Evolutionary conservation across 441 rosid genomes (phyloP), one percentile per base, ranked within the genome.

Genomic region (Populus hybrid): DNA sequence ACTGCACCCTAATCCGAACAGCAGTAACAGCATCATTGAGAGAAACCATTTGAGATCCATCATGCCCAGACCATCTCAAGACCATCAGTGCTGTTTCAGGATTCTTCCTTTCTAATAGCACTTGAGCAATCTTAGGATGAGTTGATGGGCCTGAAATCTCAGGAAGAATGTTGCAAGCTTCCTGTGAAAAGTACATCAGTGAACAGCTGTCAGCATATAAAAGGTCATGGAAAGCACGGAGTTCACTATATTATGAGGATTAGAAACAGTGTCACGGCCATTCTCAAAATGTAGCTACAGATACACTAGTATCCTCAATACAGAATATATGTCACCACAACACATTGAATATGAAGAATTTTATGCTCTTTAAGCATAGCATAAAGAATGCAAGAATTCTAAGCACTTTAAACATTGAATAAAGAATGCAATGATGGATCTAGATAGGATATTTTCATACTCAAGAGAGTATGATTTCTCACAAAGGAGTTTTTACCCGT

Each of bases 101-200:
- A 74, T 79, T 84, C 79, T 86, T 88, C 86, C 99, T 88, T 86
- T 95, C 99, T 84, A 95, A 80, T 69, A 95, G 87, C 77, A 95
- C 98, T 86, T 82, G 97, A 64, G 91, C 90, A 82, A 95, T 89
- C 90, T 95, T 92, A 38, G 97, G 92, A 87, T 95, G 95, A 82
- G 89, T 87, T 76, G 91, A 79, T 63, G 91, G 89, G 73, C 95
- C 90, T 63, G 88, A 89, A 67, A 93, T 95, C 89, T 95, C 99
- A 18, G 97, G 95, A 83, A 95, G 98, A 82, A 92, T 88, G 80
- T 77, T 83, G 79, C 88, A 89, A 79, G 94, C 97, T 84, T 93
- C 97, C 98, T 93, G 57, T 50, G 84, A 82, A 81, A 81, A 19
- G 75, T 69, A 81, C 36, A 82, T 79, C 70, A 35, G n/a, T 50